A percentile compares a stretch with the other conserved stretches of the same genome.
Evolutionary conservation across 305 asterid genomes (phyloP).

Genomic region (Fraxinus greggii): DNA sequence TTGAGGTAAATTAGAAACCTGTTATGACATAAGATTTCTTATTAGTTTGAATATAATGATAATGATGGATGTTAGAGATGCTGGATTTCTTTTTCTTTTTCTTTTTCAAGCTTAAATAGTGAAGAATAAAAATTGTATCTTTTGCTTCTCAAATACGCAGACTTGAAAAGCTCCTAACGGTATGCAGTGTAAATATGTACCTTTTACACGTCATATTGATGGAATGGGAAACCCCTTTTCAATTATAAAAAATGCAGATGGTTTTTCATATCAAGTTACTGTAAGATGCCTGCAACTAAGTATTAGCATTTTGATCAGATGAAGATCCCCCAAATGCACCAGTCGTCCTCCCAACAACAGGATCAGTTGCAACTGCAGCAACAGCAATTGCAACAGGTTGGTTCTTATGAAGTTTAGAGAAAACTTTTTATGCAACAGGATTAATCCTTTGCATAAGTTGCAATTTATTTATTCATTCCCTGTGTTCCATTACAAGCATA

Average conservation of each 20-base stretch:
- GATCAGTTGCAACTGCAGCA: conserved; percentile 75
- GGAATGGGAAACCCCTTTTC: not conserved
- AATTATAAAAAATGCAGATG: not conserved
- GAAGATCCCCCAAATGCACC: conserved; percentile 87
- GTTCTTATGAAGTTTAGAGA: not conserved
- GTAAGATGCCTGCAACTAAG: not conserved
- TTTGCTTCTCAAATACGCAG: not conserved
- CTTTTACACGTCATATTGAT: not conserved
- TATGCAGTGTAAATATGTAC: not conserved
- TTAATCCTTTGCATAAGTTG: not conserved
- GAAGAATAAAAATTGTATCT: not conserved
- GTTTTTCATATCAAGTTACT: not conserved
- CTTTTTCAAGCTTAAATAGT: not conserved
- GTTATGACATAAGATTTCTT: not conserved
- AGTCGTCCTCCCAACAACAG: conserved; percentile 86
- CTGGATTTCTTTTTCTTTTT: not conserved
- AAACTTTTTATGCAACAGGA: not conserved
- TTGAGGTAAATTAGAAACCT: not conserved
- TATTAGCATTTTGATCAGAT: conserved; percentile 42
- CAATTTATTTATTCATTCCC: not conserved
- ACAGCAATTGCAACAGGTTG: conserved; percentile 77
- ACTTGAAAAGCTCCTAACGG: not conserved
- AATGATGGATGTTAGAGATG: not conserved
- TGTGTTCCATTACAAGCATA: conserved; percentile 11
- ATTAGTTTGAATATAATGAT: not conserved